Percentiles rank a stretch among this genome's conserved stretches.
Evolutionary conservation across 2,329 filamentous ascomycete species (phyloP).

Genomic region (Shiraia sp.): DNA sequence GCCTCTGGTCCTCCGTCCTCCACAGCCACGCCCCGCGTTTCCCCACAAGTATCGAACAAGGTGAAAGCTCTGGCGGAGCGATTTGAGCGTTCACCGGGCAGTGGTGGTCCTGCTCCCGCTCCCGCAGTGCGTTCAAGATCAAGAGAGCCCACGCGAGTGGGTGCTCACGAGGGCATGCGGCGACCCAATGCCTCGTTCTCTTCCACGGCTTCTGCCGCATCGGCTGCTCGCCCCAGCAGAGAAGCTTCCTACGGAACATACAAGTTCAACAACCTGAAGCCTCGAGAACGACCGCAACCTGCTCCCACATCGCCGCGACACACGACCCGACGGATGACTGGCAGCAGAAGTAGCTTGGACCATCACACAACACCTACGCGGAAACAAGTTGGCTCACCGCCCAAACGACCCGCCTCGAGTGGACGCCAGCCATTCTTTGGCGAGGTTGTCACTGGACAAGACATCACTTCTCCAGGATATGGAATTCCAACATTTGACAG

Average conservation of each 20-base stretch:
- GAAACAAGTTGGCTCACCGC: slow-evolving; percentile 28
- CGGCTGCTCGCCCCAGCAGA: slow-evolving; percentile 31
- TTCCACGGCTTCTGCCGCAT: slow-evolving; percentile 33
- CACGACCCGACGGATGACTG: slow-evolving; percentile 27
- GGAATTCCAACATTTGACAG: slow-evolving; percentile 35
- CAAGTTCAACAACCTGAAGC: slow-evolving; percentile 43
- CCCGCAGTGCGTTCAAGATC: slow-evolving; percentile 26
- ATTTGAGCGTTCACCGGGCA: slow-evolving; percentile 40
- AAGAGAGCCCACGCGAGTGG: slow-evolving; percentile 18
- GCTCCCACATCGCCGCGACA: slow-evolving; percentile 33
- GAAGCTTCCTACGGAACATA: slow-evolving; percentile 38
- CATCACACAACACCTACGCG: slow-evolving; percentile 28
- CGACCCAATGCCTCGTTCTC: slow-evolving; percentile 23
- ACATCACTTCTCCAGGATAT: slow-evolving; percentile 35
- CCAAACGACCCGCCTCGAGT: slow-evolving; percentile 24
- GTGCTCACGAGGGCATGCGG: slow-evolving; percentile 14
- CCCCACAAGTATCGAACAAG: slow-evolving; percentile 32
- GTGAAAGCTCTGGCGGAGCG: slow-evolving; percentile 43
- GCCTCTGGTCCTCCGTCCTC: slow-evolving; percentile 37
- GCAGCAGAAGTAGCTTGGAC: slow-evolving; percentile 29
- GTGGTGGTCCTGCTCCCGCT: slow-evolving; percentile 24
- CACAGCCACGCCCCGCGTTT: slow-evolving; percentile 20
- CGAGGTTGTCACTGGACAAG: slow-evolving; percentile 40
- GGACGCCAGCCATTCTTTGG: slow-evolving; percentile 42
- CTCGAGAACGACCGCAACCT: slow-evolving; percentile 40